Percentiles rank a stretch among this genome's conserved stretches.
Conservation (phyloP, 2,329 filamentous ascomycete genomes). For the Microdochium nivale region DNA sequence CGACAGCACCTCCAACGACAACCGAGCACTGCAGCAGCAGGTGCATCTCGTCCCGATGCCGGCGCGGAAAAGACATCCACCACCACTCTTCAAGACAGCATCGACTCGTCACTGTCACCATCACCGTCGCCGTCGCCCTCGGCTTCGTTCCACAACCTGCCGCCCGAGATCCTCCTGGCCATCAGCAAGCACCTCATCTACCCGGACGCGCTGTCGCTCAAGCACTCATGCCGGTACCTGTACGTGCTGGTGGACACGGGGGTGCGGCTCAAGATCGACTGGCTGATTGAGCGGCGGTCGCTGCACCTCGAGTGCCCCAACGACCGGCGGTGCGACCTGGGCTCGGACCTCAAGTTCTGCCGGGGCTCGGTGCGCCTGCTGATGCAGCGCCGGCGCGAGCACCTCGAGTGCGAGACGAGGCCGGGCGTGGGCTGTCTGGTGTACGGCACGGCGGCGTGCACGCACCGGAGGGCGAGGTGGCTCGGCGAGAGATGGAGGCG, state of each 20-base stretch:
- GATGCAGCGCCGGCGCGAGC: constrained; percentile 50
- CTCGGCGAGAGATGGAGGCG: constrained; percentile 35
- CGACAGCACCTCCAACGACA: no score
- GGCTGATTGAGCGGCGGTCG: constrained; percentile 56
- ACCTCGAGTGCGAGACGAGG: constrained; percentile 51
- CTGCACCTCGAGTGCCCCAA: constrained; percentile 60
- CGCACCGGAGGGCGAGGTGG: constrained; percentile 31
- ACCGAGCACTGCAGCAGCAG: no score
- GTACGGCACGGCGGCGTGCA: constrained; percentile 38
- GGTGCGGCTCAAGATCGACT: constrained; percentile 56
- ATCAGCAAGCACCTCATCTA: constrained; percentile 55
- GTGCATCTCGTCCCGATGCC: no score
- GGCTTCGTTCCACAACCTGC: constrained; percentile 39
- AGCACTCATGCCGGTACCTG: constrained; percentile 57
- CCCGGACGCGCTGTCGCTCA: constrained; percentile 62
- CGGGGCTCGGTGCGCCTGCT: constrained; percentile 49
- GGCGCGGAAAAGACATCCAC: no score
- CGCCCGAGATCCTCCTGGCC: constrained; percentile 58
- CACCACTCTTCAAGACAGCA: no score
- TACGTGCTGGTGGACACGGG: constrained; percentile 58
- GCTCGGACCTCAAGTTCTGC: constrained; percentile 52
- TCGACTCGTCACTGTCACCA: no score
- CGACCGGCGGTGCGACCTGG: constrained; percentile 44
- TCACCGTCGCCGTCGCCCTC: no score
- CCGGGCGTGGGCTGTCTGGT: constrained; percentile 49